These are phyloP conservation scores for Xylaria digitata DNA, from an alignment of 2,329 filamentous ascomycete species.

Conservation along the genomic window DNA sequence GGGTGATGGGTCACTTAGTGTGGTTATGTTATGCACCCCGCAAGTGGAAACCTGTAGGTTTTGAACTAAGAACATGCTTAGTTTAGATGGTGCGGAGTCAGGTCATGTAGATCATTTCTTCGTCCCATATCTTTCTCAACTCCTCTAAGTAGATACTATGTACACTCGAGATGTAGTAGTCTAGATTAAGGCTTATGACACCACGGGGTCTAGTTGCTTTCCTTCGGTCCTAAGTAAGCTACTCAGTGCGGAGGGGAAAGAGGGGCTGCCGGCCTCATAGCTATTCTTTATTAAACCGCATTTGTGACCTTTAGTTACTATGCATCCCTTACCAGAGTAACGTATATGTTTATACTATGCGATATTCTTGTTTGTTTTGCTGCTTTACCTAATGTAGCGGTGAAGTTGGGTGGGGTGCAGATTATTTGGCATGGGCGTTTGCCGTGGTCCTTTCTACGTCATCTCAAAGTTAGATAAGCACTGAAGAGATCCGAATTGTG, in stretches of 20 bases:
- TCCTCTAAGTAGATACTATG: not conserved
- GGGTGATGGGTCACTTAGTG: not conserved
- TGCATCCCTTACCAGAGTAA: too few relatives aligned
- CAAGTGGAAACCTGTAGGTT: not conserved
- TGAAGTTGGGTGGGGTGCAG: not conserved
- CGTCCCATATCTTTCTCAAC: not conserved
- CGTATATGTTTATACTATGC: not conserved
- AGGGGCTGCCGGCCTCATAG: too few relatives aligned
- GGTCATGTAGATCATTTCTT: not conserved
- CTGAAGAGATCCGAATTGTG: not conserved
- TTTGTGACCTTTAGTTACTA: too few relatives aligned
- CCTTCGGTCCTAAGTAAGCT: not conserved
- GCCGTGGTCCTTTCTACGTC: not conserved
- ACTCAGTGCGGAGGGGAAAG: too few relatives aligned
- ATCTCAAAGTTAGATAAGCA: too few relatives aligned
- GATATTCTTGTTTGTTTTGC: not conserved
- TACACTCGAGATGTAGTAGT: not conserved
- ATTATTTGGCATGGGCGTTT: not conserved
- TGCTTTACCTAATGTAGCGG: not conserved
- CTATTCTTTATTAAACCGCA: too few relatives aligned
- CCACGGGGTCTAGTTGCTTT: not conserved
- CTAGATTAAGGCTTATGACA: not conserved
- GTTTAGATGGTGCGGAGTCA: not conserved
- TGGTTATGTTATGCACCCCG: conserved; percentile 8
- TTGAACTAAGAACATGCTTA: not conserved